Base-by-base conservation (phyloP, 805 yeast species). In the Yarrowia sp. region DNA sequence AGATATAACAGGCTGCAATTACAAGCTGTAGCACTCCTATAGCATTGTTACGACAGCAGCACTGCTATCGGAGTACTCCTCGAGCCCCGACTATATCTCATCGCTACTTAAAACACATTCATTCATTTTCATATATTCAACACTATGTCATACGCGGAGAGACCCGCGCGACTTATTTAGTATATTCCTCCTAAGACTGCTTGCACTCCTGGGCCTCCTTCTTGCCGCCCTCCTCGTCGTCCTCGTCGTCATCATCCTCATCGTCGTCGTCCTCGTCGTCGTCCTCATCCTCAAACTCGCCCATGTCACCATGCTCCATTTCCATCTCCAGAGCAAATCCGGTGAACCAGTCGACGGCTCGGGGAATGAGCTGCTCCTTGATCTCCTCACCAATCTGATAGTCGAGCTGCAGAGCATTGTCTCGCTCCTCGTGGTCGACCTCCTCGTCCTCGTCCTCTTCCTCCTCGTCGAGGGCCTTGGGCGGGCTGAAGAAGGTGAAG, bases 341-440 rank as follows among this genome's bases (percentile, higher is more conserved):
- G 9, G 99, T 93, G 75, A 91, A 94, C 98, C 99, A 94, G 74
- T 93, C 98, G 70, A 94, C 83, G 59, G 98, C 98, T 72, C 97
- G 85, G 65, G 98, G 97, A 65, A 94, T 86, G 72, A 94, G 82
- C 75, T 94, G 88, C 75, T 94, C 98, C 79, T 94, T 94, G 73
- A 94, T 84, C 71, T 92, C 92, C 76, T 94, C 99, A 65, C 98
- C 99, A 66, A 94, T 80, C 72, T 91, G 94, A 78, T 94, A 94
- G 77, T 94, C 99, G 69, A 89, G 79, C 69, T 91, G 97, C 70
- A 94, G 81, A 51, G 58, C 58, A 18, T 51, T 51, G 42, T 51
- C 58, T 72, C 90, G 83, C 63, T 84, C 86, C 74, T 91, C 97
- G 67, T 92, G 78, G 63, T 87, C 94, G 62, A 80, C 41, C 12